Conservation (phyloP, 2,329 filamentous ascomycete genomes). For the Sclerotinia minor region DNA sequence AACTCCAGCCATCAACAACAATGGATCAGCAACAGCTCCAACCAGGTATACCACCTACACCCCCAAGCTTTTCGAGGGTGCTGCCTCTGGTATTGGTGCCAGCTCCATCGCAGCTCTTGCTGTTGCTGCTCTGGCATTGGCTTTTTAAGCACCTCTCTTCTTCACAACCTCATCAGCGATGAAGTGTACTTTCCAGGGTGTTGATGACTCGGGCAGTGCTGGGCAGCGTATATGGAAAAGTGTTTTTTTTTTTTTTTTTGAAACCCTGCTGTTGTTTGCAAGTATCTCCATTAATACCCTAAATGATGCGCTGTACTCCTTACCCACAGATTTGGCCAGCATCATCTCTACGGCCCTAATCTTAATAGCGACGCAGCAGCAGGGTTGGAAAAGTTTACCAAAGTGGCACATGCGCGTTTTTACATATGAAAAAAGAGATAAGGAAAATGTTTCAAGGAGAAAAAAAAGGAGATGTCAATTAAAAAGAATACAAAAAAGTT, state of each 20-base stretch:
- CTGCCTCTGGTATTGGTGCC: not conserved
- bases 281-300: not conserved
- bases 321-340: not conserved
- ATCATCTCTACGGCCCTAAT: not conserved
- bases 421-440: too few species aligned
- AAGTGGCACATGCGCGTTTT: too few species aligned
- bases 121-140: not conserved
- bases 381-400: not conserved
- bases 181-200: not conserved
- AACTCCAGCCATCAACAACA: not conserved
- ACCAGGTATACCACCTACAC: not conserved
- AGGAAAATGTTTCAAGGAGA: not conserved
- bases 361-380: not conserved
- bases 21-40: not conserved
- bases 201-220: not conserved
- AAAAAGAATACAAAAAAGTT: not conserved
- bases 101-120: not conserved
- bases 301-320: not conserved
- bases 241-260: not conserved
- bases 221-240: not conserved
- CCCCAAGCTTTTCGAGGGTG: not conserved
- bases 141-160: not conserved
- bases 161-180: not conserved
- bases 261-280: not conserved
- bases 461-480: constrained; percentile 8